Percentiles rank a stretch among this genome's conserved stretches.
Evolutionary conservation across 2,329 filamentous ascomycete species (phyloP).

Genomic region (Colletotrichum musicola): DNA sequence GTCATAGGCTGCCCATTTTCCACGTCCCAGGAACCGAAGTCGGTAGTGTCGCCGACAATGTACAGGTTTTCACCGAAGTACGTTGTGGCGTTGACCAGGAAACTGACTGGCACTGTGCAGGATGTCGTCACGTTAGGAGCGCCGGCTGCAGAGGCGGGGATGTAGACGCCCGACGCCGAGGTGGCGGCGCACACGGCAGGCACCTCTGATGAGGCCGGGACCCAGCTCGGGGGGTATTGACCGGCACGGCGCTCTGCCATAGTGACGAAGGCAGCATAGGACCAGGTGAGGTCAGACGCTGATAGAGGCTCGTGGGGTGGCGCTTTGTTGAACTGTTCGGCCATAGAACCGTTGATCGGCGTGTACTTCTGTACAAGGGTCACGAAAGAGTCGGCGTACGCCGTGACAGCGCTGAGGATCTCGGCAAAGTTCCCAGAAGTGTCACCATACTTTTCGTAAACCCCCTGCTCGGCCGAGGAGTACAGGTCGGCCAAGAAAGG

Average conservation of each 20-base stretch:
- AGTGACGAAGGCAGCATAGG: slow-evolving; percentile 63
- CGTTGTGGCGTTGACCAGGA: slow-evolving; percentile 60
- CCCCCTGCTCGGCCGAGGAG: slow-evolving; percentile 59
- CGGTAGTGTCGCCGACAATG: slow-evolving; percentile 55
- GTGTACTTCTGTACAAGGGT: slow-evolving; percentile 61
- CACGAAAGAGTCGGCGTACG: slow-evolving; percentile 68
- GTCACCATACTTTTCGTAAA: slow-evolving; percentile 55
- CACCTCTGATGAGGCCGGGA: slow-evolving; percentile 42
- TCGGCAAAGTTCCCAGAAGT: slow-evolving; percentile 50
- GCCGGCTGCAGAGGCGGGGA: slow-evolving; percentile 50
- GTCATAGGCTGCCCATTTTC: slow-evolving; percentile 53
- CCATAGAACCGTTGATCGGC: slow-evolving; percentile 58
- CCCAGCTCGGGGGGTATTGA: slow-evolving; percentile 48
- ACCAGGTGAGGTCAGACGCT: slow-evolving; percentile 65
- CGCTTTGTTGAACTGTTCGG: slow-evolving; percentile 62
- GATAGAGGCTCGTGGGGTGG: slow-evolving; percentile 53
- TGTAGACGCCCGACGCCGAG: slow-evolving; percentile 47
- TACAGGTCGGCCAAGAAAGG: slow-evolving; percentile 68
- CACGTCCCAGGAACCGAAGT: slow-evolving; percentile 59
- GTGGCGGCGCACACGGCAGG: slow-evolving; percentile 45
- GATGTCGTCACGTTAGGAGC: slow-evolving; percentile 48
- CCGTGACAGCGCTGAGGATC: slow-evolving; percentile 60
- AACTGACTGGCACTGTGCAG: slow-evolving; percentile 54
- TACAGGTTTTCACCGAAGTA: slow-evolving; percentile 62
- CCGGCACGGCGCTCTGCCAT: slow-evolving; percentile 55